A percentile compares a stretch with the other conserved stretches of the same genome.
Conservation (phyloP, 352 stramenopile species). For the Plasmopara halstedii region DNA sequence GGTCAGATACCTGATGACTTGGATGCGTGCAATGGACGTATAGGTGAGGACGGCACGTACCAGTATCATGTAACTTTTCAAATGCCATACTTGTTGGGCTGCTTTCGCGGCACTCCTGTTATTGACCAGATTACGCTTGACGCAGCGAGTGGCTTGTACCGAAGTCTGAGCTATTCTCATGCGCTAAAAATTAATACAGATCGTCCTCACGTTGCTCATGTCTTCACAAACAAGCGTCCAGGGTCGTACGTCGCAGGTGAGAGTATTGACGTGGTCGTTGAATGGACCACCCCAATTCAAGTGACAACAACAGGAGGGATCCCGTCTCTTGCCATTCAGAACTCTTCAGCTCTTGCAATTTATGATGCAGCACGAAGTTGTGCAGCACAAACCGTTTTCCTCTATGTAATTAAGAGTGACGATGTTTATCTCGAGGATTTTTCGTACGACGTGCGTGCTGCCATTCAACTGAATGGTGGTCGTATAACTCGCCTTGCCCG, state of each 20-base stretch:
- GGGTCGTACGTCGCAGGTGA: conserved; percentile 51
- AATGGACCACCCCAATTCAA: conserved; percentile 44
- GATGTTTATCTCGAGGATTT: conserved; percentile 27
- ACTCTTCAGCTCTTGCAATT: conserved; percentile 24
- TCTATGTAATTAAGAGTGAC: conserved; percentile 29
- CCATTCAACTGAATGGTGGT: conserved; percentile 41
- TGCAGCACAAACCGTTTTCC: conserved; percentile 32
- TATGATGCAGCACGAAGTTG: conserved; percentile 40
- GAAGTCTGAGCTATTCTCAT: conserved; percentile 52
- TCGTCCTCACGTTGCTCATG: conserved; percentile 25
- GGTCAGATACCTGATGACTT: conserved; percentile 39
- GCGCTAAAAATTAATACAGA: conserved; percentile 44
- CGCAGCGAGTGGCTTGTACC: conserved; percentile 24
- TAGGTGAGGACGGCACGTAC: conserved; percentile 57
- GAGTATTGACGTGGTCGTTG: conserved; percentile 49
- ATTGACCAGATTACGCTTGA: conserved; percentile 8
- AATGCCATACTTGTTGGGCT: conserved; percentile 57
- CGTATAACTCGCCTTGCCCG: conserved; percentile 36
- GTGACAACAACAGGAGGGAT: conserved; percentile 18
- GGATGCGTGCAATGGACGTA: conserved; percentile 59
- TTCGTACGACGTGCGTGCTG: conserved; percentile 32
- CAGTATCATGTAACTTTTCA: conserved; percentile 52
- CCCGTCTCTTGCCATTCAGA: conserved; percentile 34
- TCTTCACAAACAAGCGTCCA: conserved; percentile 57
- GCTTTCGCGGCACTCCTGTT: conserved; percentile 33